Conservation (phyloP, 2,329 filamentous ascomycete genomes). For the Aspergillus fructus region DNA sequence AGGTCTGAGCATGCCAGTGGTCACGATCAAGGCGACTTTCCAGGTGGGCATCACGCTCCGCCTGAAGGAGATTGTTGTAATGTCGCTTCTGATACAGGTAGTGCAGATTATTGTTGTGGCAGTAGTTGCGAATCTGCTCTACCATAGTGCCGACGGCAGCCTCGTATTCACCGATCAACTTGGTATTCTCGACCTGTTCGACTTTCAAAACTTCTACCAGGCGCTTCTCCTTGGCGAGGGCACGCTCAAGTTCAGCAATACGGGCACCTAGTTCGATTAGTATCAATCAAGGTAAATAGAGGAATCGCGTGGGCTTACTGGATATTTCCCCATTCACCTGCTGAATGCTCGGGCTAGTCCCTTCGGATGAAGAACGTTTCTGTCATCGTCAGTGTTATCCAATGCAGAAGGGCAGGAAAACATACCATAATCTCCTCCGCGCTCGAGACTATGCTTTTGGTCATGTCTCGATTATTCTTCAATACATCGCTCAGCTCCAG, state of each 20-base stretch:
- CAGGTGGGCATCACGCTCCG: conserved; percentile 51
- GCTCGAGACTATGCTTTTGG: conserved; percentile 49
- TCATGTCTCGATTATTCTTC: conserved; percentile 51
- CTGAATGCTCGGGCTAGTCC: conserved; percentile 39
- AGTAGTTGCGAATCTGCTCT: conserved; percentile 52
- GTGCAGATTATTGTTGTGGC: conserved; percentile 50
- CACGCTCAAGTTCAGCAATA: conserved; percentile 50
- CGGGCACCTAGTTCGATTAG: conserved; percentile 37
- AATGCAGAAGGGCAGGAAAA: neutral
- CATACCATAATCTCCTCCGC: conserved; percentile 51
- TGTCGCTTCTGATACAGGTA: conserved; percentile 48
- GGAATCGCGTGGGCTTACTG: conserved; percentile 28
- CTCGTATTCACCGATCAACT: conserved; percentile 50
- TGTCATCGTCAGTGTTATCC: conserved; percentile 20
- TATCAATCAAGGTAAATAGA: neutral
- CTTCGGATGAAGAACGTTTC: conserved; percentile 45
- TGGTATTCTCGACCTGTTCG: conserved; percentile 50
- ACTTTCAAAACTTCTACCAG: conserved; percentile 43
- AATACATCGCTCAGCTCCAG: conserved; percentile 50
- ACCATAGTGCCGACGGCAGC: conserved; percentile 47
- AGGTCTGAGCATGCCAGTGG: conserved; percentile 49
- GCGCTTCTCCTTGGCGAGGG: conserved; percentile 46
- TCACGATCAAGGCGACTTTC: conserved; percentile 50
- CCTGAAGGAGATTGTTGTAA: conserved; percentile 52
- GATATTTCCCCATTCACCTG: conserved; percentile 46